These are phyloP conservation scores for Coemansia sp. DNA, from an alignment of 192 early-diverging fungal species.

Conservation along the genomic window DNA sequence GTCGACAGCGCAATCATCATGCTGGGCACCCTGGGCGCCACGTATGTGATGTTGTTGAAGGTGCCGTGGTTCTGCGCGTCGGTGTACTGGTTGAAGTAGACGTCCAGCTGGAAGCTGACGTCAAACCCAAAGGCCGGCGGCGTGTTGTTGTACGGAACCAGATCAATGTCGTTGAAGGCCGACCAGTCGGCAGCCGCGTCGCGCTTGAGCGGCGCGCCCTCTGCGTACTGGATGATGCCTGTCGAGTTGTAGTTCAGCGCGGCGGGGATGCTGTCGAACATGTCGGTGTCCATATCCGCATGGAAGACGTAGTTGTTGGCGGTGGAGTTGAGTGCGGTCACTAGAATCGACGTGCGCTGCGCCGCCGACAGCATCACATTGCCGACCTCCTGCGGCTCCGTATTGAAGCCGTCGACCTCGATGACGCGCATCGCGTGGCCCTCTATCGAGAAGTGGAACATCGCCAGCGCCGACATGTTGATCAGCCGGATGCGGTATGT, in stretches of 20 bases:
- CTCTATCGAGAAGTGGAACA: constrained; percentile 80
- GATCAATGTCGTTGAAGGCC: constrained; percentile 59
- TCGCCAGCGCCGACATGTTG: constrained; percentile 76
- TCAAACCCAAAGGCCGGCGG: constrained; percentile 53
- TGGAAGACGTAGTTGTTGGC: constrained; percentile 70
- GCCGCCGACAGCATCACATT: constrained; percentile 69
- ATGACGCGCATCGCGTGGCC: constrained; percentile 77
- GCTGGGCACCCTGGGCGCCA: constrained; percentile 65
- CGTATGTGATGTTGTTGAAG: constrained; percentile 78
- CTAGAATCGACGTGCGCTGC: constrained; percentile 80
- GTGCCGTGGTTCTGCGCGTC: constrained; percentile 80
- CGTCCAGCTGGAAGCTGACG: constrained; percentile 58
- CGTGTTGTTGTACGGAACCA: constrained; percentile 55
- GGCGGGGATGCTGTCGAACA: constrained; percentile 72
- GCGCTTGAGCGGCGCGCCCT: constrained; percentile 20
- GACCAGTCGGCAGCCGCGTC: constrained; percentile 42
- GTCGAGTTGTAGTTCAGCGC: constrained; percentile 64
- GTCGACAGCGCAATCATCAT: constrained; percentile 68
- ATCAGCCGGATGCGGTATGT: constrained; percentile 84
- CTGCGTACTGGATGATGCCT: constrained; percentile 60
- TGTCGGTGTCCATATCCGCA: constrained; percentile 73
- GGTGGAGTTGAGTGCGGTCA: constrained; percentile 67
- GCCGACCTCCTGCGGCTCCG: constrained; percentile 58
- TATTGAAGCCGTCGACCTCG: constrained; percentile 78
- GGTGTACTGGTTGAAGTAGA: constrained; percentile 64